Evolutionary conservation across 129 eudicot genomes (phyloP).

Genomic region (Escallonia rubra): DNA sequence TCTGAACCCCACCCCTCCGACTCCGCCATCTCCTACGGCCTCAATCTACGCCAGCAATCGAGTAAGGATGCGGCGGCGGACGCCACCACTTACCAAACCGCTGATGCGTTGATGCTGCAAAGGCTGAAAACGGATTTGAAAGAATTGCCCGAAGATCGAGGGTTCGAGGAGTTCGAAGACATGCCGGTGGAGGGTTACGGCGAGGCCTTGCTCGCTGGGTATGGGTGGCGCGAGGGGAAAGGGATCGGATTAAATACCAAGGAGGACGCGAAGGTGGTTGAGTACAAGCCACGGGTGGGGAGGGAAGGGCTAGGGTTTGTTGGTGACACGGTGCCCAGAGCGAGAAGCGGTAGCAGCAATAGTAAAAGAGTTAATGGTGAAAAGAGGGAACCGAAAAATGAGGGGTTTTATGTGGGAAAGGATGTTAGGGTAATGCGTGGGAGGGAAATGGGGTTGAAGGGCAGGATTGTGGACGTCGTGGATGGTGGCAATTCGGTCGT

Average conservation of each 20-base stretch:
- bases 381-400: slow-evolving; percentile 5
- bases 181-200: slow-evolving; percentile 72
- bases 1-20: slow-evolving; percentile 22
- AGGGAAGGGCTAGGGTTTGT: slow-evolving; percentile 80
- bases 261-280: slow-evolving; percentile 72
- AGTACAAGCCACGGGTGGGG: slow-evolving; percentile 35
- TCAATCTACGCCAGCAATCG: slow-evolving; percentile 46
- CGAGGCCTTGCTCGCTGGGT: slow-evolving; percentile 66
- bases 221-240: slow-evolving; percentile 84
- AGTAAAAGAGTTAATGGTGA: neutral
- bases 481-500: slow-evolving; percentile 28
- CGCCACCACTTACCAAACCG: neutral
- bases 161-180: slow-evolving; percentile 52
- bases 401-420: slow-evolving; percentile 27
- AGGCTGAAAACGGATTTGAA: slow-evolving; percentile 51
- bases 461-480: slow-evolving; percentile 36
- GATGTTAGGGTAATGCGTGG: slow-evolving; percentile 54
- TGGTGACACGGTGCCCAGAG: slow-evolving; percentile 11
- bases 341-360: neutral
- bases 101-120: slow-evolving; percentile 38
- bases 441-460: slow-evolving; percentile 49
- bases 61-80: neutral
- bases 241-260: slow-evolving; percentile 76
- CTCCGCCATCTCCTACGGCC: slow-evolving; percentile 44
- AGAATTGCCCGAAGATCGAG: slow-evolving; percentile 57